Conservation (phyloP, 768 basidiomycete species). For the Suillus sp. region DNA sequence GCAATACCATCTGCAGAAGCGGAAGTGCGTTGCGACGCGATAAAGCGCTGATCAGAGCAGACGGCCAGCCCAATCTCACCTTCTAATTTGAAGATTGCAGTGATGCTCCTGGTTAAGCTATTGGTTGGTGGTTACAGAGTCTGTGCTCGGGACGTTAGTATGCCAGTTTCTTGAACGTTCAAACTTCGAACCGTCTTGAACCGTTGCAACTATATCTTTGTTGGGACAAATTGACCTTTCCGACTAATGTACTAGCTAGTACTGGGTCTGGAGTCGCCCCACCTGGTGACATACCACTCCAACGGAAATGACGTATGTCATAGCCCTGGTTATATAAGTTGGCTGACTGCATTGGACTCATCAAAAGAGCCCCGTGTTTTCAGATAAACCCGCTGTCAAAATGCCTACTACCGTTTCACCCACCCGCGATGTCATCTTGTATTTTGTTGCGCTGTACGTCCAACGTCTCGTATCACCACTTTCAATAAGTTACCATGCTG, state of each 20-base stretch:
- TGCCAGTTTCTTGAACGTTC: too few species aligned
- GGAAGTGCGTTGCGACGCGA: too few species aligned
- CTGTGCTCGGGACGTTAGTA: too few species aligned
- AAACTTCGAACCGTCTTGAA: too few species aligned
- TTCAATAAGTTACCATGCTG: not conserved
- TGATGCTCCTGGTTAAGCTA: too few species aligned
- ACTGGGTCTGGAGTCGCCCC: not conserved
- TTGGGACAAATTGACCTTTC: too few species aligned
- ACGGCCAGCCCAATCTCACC: too few species aligned
- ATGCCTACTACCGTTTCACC: slow-evolving; percentile 32
- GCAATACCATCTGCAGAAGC: too few species aligned
- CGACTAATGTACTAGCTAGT: not conserved
- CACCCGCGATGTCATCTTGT: slow-evolving; percentile 38
- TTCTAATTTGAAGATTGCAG: too few species aligned
- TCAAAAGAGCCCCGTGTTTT: not conserved
- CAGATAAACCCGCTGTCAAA: not conserved
- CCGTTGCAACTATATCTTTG: too few species aligned
- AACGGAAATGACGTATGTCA: not conserved
- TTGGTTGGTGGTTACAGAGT: too few species aligned
- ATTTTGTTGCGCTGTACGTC: slow-evolving; percentile 37
- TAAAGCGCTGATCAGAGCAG: too few species aligned
- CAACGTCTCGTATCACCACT: not conserved
- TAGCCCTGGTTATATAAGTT: not conserved
- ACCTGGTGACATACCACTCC: not conserved
- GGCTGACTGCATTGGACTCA: not conserved